These are phyloP conservation scores for Aphanomyces astaci DNA, from an alignment of 352 stramenopile species.

Conservation along the genomic window DNA sequence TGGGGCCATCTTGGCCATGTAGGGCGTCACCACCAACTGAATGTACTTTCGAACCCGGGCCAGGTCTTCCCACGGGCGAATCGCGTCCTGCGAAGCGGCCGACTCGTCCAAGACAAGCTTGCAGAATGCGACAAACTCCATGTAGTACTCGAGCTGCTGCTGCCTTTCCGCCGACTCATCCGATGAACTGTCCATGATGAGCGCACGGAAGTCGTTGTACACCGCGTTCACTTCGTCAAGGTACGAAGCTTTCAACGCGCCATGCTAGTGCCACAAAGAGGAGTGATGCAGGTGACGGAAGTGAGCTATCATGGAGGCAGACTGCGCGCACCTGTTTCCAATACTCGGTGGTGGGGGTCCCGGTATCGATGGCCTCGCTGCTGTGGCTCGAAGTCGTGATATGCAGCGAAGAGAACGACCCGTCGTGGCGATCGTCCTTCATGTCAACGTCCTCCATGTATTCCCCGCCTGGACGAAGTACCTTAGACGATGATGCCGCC, in stretches of 20 bases:
- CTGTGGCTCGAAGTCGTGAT: neutral
- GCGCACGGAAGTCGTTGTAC: slow-evolving; percentile 7
- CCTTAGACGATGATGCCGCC: no score
- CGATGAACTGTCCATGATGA: neutral
- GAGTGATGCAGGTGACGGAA: neutral
- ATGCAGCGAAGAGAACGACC: neutral
- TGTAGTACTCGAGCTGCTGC: neutral
- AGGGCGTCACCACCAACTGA: slow-evolving; percentile 6
- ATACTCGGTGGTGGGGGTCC: neutral
- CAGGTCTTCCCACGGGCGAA: slow-evolving; percentile 18
- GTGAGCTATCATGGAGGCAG: neutral
- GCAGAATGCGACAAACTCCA: slow-evolving; percentile 18
- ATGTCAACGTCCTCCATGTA: neutral
- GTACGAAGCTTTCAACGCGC: slow-evolving; percentile 14
- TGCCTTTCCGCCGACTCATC: neutral
- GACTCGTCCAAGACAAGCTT: slow-evolving; percentile 17
- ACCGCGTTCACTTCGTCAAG: slow-evolving; percentile 7
- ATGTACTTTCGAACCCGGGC: slow-evolving; percentile 24
- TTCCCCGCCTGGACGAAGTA: no score
- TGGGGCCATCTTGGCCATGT: slow-evolving; percentile 16
- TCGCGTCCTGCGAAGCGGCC: neutral
- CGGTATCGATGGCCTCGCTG: neutral
- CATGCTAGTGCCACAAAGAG: slow-evolving; percentile 1
- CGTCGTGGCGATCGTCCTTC: neutral
- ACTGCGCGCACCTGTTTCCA: slow-evolving; percentile 26